Conservation (phyloP, 352 stramenopile genomes). For the Lagenidium giganteum region DNA sequence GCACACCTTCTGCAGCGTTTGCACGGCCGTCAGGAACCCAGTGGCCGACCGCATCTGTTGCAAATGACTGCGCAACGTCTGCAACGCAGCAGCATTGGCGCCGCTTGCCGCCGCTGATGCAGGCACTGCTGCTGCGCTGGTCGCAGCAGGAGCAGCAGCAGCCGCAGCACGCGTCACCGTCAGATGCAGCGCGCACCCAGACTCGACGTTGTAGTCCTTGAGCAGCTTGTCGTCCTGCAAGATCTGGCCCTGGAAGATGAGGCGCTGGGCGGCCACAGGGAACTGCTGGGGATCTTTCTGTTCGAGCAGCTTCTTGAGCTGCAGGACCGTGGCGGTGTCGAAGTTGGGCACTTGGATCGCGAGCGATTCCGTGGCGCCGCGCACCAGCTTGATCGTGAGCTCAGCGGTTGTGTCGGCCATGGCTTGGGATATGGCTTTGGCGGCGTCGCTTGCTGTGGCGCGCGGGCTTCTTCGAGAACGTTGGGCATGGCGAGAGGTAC, state of each 20-base stretch:
- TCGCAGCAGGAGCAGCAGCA: constrained; percentile 8
- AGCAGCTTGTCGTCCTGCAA: constrained; percentile 67
- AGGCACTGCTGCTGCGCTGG: constrained; percentile 1
- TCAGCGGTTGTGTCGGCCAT: no score
- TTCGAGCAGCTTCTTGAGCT: constrained; percentile 65
- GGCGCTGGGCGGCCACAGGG: constrained; percentile 58
- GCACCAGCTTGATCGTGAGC: constrained; percentile 70
- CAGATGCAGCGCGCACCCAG: constrained; percentile 68
- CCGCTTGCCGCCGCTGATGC: constrained; percentile 4
- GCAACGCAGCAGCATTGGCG: constrained; percentile 5
- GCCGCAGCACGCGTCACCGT: constrained; percentile 38
- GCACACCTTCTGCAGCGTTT: constrained; percentile 79
- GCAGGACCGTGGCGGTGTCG: constrained; percentile 37
- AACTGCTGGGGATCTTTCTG: constrained; percentile 49
- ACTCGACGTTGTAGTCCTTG: constrained; percentile 54
- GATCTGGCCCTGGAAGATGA: constrained; percentile 87
- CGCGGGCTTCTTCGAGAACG: no score
- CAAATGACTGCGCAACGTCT: constrained; percentile 38
- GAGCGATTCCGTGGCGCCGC: constrained; percentile 51
- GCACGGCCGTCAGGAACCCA: constrained; percentile 38
- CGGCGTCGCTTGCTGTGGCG: constrained; percentile 53
- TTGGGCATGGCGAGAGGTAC: no score
- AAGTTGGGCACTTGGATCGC: constrained; percentile 33
- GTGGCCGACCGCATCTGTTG: constrained; percentile 53
- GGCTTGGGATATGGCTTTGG: constrained; percentile 42